These are phyloP conservation scores for Linderina pennispora DNA, from an alignment of 192 early-diverging fungal species.

Conservation along the genomic window DNA sequence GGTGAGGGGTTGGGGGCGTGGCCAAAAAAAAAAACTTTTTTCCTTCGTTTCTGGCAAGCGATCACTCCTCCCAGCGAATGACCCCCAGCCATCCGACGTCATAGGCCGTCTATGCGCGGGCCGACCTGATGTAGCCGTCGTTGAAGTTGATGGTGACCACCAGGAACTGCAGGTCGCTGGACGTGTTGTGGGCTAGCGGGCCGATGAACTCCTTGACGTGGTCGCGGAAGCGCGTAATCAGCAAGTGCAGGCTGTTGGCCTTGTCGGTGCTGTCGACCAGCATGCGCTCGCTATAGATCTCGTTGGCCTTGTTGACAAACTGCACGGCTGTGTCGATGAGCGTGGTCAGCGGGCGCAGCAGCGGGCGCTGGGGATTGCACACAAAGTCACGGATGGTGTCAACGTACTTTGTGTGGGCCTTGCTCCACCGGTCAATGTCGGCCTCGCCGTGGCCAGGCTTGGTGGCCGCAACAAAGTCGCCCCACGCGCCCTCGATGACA, in stretches of 20 bases:
- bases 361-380: conserved; percentile 39
- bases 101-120: too few relatives aligned
- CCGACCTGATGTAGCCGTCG: conserved; percentile 58
- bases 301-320: conserved; percentile 44
- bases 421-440: conserved; percentile 77
- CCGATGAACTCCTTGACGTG: conserved; percentile 52
- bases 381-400: conserved; percentile 61
- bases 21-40: too few relatives aligned
- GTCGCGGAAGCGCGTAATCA: conserved; percentile 32
- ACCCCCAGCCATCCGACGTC: too few relatives aligned
- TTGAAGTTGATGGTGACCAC: conserved; percentile 82
- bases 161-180: conserved; percentile 67
- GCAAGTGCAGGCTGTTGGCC: conserved; percentile 33
- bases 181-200: conserved; percentile 56
- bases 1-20: too few relatives aligned
- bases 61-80: too few relatives aligned
- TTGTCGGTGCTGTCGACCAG: conserved; percentile 34
- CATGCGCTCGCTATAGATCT: conserved; percentile 49
- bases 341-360: conserved; percentile 42
- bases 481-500: conserved; percentile 89
- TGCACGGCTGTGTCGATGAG: conserved; percentile 63
- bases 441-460: conserved; percentile 47
- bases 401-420: conserved; percentile 73
- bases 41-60: too few relatives aligned
- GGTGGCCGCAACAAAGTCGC: conserved; percentile 51